These are phyloP conservation scores for Cicer cuneatum DNA, from an alignment of 306 rosid species.

Conservation along the genomic window DNA sequence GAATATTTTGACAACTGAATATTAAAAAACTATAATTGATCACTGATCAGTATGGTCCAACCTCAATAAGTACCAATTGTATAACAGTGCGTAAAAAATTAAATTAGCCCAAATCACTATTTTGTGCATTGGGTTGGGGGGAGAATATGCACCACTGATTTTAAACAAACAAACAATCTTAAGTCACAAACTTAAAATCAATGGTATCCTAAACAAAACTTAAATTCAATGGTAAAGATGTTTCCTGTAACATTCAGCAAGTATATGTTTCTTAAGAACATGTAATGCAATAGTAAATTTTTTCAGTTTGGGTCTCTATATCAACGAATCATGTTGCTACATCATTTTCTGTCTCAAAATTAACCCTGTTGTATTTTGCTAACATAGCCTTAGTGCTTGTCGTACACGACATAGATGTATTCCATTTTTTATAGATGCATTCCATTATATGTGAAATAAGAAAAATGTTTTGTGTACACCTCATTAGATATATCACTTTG, in stretches of 20 bases:
- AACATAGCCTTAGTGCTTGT: background rate
- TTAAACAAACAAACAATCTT: too few species aligned
- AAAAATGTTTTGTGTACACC: too few species aligned
- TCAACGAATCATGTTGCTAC: slow-evolving; percentile 42
- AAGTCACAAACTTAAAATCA: too few species aligned
- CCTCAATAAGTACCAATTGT: slow-evolving; percentile 7
- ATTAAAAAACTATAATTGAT: slow-evolving; percentile 24
- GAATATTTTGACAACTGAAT: slow-evolving; percentile 15
- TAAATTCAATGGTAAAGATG: background rate
- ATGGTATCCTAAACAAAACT: too few species aligned
- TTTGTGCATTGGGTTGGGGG: too few species aligned
- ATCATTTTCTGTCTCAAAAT: slow-evolving; percentile 45
- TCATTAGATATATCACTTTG: too few species aligned
- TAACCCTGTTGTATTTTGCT: slow-evolving; percentile 15
- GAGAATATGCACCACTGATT: too few species aligned
- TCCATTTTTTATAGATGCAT: too few species aligned
- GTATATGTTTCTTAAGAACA: background rate
- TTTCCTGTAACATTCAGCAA: background rate
- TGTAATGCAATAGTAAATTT: background rate
- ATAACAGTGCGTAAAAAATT: too few species aligned
- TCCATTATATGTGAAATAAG: background rate
- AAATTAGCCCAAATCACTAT: too few species aligned
- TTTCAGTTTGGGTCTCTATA: slow-evolving; percentile 37
- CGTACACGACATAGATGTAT: too few species aligned
- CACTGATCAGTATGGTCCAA: slow-evolving; percentile 40